A percentile compares a stretch with the other conserved stretches of the same genome.
phyloP scores from a whole-genome alignment of 225 moss, liverwort and hornwort genomes.

The Sphagnum tenellum region DNA sequence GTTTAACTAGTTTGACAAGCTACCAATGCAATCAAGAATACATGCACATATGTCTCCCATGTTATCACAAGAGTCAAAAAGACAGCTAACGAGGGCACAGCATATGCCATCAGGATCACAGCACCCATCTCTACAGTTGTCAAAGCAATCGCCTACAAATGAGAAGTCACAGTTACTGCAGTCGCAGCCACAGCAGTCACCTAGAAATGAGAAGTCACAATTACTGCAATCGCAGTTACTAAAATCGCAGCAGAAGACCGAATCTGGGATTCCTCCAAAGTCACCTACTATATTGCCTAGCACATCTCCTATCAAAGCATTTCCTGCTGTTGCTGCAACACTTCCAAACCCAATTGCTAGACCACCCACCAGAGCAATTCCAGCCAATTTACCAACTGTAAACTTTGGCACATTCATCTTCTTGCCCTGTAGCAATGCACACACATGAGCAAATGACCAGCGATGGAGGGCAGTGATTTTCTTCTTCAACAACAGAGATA shows the following conservation, averaged over 20 bases:
- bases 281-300: conserved; percentile 21
- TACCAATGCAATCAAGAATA: too few relatives aligned
- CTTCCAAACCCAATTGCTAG: conserved; percentile 51
- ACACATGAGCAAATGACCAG: neutral
- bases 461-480: neutral
- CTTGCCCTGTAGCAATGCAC: conserved; percentile 30
- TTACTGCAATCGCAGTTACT: neutral
- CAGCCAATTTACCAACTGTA: conserved; percentile 36
- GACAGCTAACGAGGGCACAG: too few relatives aligned
- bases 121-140: neutral
- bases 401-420: conserved; percentile 36
- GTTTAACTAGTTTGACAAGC: too few relatives aligned
- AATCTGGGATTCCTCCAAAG: conserved; percentile 10
- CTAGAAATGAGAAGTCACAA: neutral
- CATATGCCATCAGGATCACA: too few relatives aligned
- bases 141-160: conserved; percentile 1
- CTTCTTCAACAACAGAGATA: neutral
- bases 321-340: conserved; percentile 41
- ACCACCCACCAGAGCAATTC: conserved; percentile 39
- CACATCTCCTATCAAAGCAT: conserved; percentile 29
- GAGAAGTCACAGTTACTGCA: conserved; percentile 1
- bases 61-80: too few relatives aligned
- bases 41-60: too few relatives aligned
- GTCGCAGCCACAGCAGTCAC: neutral
- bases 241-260: conserved; percentile 16